Evolutionary conservation across 2,329 filamentous ascomycete species (phyloP), one percentile per base, ranked within the genome.

Genomic region (Penicillium decumbens): DNA sequence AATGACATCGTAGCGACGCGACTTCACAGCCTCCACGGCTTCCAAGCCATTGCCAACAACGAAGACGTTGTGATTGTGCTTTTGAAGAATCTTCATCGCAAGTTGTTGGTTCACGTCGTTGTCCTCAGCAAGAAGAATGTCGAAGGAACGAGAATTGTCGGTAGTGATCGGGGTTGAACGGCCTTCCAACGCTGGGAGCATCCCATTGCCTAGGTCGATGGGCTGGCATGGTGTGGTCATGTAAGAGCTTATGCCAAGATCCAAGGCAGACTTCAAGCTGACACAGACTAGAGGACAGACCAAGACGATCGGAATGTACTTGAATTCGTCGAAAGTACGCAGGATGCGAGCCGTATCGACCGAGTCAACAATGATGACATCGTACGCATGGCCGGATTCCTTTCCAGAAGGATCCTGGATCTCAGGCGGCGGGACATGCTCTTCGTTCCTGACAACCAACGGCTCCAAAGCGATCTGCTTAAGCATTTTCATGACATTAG

Each of bases 211-310:
- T 50, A 98, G 77, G 69, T 98, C 93, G 55, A 96, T 95, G 4
- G 92, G 83, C 64, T 92, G 81, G 72, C 93, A 97, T 7, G 93
- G 93, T 13, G 90, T 95, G 1, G 93, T 97, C 90, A 97, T 96
- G 72, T 96, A 97, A 43, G 91, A 96, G n/a, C 91, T 95, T 60
- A 98, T 95, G 55, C 93, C 92, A 56, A 97, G 80, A 68, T 97
- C 93, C 51, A 97, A 76, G 50, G 92, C 93, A 3, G 89, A 93
- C 75, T 95, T 95, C 61, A 98, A 79, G 69, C 85, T 95, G 59
- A 97, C 89, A 53, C 91, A 88, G 10, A 97, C 90, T 30, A 89
- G 78, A 0, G 92, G 90, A 39, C 90, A 93, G 40, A 97, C 75
- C 53, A 97, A 81, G 38, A 98, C 92, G 57, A 98, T 91, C 2